Evolutionary conservation across 768 basidiomycete genomes (phyloP).

Genomic region (Leccinum pellstonianum): DNA sequence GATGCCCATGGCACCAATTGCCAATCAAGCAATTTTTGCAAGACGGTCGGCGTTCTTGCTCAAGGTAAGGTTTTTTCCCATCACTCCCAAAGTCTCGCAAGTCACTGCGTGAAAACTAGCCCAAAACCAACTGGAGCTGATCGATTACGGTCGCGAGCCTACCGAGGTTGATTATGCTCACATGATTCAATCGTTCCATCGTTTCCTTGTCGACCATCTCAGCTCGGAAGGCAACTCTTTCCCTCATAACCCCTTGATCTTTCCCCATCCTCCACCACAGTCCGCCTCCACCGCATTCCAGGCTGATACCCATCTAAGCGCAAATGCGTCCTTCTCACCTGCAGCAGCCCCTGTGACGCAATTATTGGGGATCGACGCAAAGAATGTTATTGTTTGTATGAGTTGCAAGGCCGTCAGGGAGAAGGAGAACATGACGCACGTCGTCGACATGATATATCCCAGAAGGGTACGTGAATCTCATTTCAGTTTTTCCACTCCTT

Average conservation of each 20-base stretch:
- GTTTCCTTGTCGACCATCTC: constrained; percentile 87
- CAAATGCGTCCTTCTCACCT: constrained; percentile 26
- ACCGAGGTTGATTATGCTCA: constrained; percentile 76
- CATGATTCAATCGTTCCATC: constrained; percentile 93
- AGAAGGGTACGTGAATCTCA: constrained; percentile 55
- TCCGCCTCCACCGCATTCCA: constrained; percentile 12
- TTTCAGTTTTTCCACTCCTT: neutral
- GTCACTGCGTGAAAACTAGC: constrained; percentile 35
- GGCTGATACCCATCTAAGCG: constrained; percentile 18
- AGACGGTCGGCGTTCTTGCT: constrained; percentile 84
- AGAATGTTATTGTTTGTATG: constrained; percentile 71
- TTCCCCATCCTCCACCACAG: constrained; percentile 23
- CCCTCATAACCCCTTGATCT: constrained; percentile 59
- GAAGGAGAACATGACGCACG: constrained; percentile 78
- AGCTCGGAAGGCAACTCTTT: constrained; percentile 68
- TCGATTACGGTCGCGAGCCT: constrained; percentile 82
- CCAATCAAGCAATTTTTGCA: constrained; percentile 96
- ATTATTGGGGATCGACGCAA: constrained; percentile 76
- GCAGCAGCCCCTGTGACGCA: constrained; percentile 79
- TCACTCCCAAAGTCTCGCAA: neutral
- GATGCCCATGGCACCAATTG: constrained; percentile 94
- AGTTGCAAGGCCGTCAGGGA: constrained; percentile 69
- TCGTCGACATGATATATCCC: constrained; percentile 86
- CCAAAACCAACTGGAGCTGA: constrained; percentile 78
- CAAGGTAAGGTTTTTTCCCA: constrained; percentile 55